Conservation (phyloP, 2,329 filamentous ascomycete species). For the Aureobasidium zeae region DNA sequence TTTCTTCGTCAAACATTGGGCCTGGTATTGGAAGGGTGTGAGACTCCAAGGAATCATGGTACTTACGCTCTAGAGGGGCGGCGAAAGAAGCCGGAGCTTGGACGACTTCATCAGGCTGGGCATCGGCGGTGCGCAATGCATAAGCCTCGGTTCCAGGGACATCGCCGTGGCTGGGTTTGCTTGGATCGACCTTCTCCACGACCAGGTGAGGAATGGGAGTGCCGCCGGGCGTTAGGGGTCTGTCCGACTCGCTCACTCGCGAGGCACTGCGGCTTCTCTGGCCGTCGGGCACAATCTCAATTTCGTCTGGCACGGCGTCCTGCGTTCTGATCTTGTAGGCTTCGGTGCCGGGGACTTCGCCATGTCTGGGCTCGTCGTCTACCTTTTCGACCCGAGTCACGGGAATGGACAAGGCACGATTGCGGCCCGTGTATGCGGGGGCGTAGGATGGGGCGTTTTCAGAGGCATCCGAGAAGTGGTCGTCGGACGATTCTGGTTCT, state of each 20-base stretch:
- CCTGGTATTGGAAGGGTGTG: slow-evolving; percentile 15
- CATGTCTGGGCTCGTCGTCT: slow-evolving; percentile 49
- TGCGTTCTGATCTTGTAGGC: slow-evolving; percentile 49
- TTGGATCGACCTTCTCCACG: slow-evolving; percentile 52
- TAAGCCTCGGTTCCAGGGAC: slow-evolving; percentile 52
- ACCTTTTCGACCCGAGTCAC: slow-evolving; percentile 55
- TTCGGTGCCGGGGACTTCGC: slow-evolving; percentile 52
- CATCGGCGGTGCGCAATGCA: slow-evolving; percentile 48
- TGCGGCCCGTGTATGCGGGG: slow-evolving; percentile 32
- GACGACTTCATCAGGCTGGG: slow-evolving; percentile 49
- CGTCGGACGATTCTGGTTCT: slow-evolving; percentile 37
- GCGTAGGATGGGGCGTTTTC: slow-evolving; percentile 42
- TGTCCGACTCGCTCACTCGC: slow-evolving; percentile 34
- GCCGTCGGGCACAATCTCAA: slow-evolving; percentile 47
- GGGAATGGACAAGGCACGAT: slow-evolving; percentile 34
- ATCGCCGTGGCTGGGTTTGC: slow-evolving; percentile 49
- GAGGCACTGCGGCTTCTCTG: slow-evolving; percentile 29
- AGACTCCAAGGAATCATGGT: slow-evolving; percentile 6
- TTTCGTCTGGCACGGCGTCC: slow-evolving; percentile 55
- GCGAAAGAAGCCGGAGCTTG: slow-evolving; percentile 37
- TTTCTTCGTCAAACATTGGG: slow-evolving; percentile 49
- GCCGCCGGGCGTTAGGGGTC: slow-evolving; percentile 42
- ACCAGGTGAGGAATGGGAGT: slow-evolving; percentile 49
- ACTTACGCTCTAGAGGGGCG: slow-evolving; percentile 50
- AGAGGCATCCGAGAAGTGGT: slow-evolving; percentile 57